Evolutionary conservation across 306 rosid genomes (phyloP).

Genomic region (Bauhinia variegata): DNA sequence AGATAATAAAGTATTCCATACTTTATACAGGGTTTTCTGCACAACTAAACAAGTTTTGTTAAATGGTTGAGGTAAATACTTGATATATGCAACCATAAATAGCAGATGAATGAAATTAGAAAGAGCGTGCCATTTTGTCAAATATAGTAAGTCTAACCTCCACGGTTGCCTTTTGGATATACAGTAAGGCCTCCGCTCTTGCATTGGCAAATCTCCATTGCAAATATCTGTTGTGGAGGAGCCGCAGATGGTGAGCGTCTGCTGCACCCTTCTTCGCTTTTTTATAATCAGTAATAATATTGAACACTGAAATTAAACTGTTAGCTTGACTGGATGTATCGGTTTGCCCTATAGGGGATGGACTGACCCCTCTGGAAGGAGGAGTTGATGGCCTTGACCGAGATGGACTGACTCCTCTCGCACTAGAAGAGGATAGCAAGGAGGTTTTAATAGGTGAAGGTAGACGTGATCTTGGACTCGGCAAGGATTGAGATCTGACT

Average conservation of each 20-base stretch:
- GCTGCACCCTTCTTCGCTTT: conserved; percentile 72
- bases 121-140: conserved; percentile 22
- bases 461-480: background rate
- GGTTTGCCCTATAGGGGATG: conserved; percentile 57
- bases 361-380: conserved; percentile 75
- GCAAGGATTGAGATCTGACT: background rate
- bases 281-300: conserved; percentile 76
- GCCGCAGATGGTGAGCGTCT: conserved; percentile 90
- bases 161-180: conserved; percentile 65
- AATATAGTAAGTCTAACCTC: conserved; percentile 61
- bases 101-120: conserved; percentile 19
- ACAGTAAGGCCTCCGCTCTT: conserved; percentile 71
- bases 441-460: too few species aligned
- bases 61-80: conserved; percentile 26
- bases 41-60: conserved; percentile 37
- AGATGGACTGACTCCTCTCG: conserved; percentile 84
- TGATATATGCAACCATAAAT: conserved; percentile 7
- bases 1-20: conserved; percentile 63
- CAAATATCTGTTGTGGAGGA: conserved; percentile 78
- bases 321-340: conserved; percentile 52
- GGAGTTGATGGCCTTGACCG: conserved; percentile 84
- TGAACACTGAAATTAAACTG: conserved; percentile 75
- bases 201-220: conserved; percentile 95
- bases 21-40: conserved; percentile 78
- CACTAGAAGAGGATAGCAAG: conserved; percentile 40